Base-by-base conservation (phyloP, 2,329 filamentous ascomycete species). In the Ceratocystis destructans region DNA sequence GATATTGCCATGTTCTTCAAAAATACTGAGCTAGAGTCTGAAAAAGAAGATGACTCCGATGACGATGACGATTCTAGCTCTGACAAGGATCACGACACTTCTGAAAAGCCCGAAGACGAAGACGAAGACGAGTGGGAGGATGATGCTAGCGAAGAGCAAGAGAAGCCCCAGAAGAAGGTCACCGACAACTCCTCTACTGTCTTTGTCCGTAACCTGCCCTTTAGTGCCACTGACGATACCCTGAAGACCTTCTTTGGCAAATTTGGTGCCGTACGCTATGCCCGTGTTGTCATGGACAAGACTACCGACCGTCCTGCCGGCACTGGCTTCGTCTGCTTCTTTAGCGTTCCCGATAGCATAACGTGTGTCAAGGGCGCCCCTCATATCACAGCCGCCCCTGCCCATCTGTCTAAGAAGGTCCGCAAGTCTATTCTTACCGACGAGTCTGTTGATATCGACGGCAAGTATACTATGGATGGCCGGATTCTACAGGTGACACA, bases 241-340 rank as follows among this genome's bases (percentile, higher is more conserved):
- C 83, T 99, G 57, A 88, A 92, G 73, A 81, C 86, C 63, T 93
- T 96, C 74, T 99, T 99, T 73, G 79, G 79, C n/a, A 81, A 87
- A 71, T 97, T 99, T 72, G 95, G 94, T 31, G 82, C 82, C n/a
- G 79, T 96, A 48, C 84, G 92, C 46, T 99, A 97, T 74, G 94
- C 93, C 4, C 84, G 95, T 70, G 87, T 96, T 8, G 95, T 99
- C 46, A 83, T 95, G 73, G 93, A 99, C 73, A 87, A 82, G 61
- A 84, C 85, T 28, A 96, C 90, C 0, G 91, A 92, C 71, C 87
- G 90, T 64, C 90, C 94, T 1, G 90, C 89, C 61, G 94, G 94
- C 31, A 97, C 93, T 41, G 94, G 88, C 3, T 99, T 99, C 72
- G 93, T 97, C 37, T 96, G 90, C 77, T 99, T 99, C 77, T 87